A percentile compares a stretch with the other conserved stretches of the same genome.
phyloP scores from a whole-genome alignment of 805 yeast species.

The Cyberlindnera japonica region DNA sequence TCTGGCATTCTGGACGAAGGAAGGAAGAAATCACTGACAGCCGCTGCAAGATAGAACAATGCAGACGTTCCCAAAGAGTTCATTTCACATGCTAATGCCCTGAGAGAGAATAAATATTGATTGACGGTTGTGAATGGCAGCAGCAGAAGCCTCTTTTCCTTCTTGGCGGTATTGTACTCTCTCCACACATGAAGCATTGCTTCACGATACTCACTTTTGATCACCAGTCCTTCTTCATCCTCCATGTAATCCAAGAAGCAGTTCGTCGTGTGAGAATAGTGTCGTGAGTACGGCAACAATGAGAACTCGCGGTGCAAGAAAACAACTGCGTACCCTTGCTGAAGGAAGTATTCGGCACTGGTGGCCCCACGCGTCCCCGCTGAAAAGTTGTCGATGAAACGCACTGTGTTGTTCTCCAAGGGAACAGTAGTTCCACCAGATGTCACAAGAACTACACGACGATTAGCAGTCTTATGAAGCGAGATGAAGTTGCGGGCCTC shows the following conservation, averaged over 20 bases:
- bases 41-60: slow-evolving; percentile 90
- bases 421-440: slow-evolving; percentile 99
- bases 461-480: slow-evolving; percentile 41
- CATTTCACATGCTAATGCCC: slow-evolving; percentile 58
- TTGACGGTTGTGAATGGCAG: slow-evolving; percentile 94
- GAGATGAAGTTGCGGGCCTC: slow-evolving; percentile 61
- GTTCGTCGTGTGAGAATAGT: slow-evolving; percentile 77
- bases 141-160: slow-evolving; percentile 39
- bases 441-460: slow-evolving; percentile 75
- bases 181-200: slow-evolving; percentile 58
- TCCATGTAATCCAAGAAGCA: slow-evolving; percentile 81
- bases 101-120: slow-evolving; percentile 84
- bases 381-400: slow-evolving; percentile 94
- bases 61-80: slow-evolving; percentile 54
- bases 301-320: slow-evolving; percentile 92
- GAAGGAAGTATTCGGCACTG: slow-evolving; percentile 86
- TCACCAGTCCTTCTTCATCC: slow-evolving; percentile 51
- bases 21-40: slow-evolving; percentile 93
- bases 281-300: slow-evolving; percentile 87
- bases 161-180: slow-evolving; percentile 43
- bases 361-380: slow-evolving; percentile 99
- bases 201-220: slow-evolving; percentile 55
- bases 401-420: slow-evolving; percentile 90
- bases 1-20: slow-evolving; percentile 84
- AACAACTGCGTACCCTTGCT: slow-evolving; percentile 85